Percentiles rank a stretch among this genome's conserved stretches.
Evolutionary conservation across 208 protist genomes (phyloP).

Genomic region (Lotmaria passim): DNA sequence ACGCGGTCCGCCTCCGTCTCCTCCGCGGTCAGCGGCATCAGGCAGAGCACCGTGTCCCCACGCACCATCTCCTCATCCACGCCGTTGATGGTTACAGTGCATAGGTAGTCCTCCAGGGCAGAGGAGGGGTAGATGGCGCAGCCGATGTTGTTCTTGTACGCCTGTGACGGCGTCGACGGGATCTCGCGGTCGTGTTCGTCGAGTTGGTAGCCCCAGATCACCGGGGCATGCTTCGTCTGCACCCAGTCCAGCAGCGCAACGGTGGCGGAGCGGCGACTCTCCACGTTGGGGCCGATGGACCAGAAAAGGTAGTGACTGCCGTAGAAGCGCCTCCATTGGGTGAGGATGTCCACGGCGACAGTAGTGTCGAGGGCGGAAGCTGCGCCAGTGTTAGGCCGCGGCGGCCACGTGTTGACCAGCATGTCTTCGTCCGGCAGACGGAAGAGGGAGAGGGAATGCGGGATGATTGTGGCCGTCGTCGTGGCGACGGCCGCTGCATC

Average conservation of each 20-base stretch:
- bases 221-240: background rate
- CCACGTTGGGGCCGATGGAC: slow-evolving; percentile 28
- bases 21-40: slow-evolving; percentile 1
- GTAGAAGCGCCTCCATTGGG: slow-evolving; percentile 14
- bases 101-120: slow-evolving; percentile 14
- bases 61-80: slow-evolving; percentile 12
- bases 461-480: slow-evolving; percentile 11
- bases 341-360: slow-evolving; percentile 19
- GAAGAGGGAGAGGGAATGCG: slow-evolving; percentile 18
- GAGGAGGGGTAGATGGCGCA: slow-evolving; percentile 8
- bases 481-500: slow-evolving; percentile 6
- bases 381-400: background rate
- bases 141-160: slow-evolving; percentile 13
- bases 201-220: slow-evolving; percentile 26
- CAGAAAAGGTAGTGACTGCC: slow-evolving; percentile 38
- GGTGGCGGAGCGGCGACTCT: slow-evolving; percentile 37
- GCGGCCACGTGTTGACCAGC: slow-evolving; percentile 56
- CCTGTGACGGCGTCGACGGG: slow-evolving; percentile 7
- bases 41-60: slow-evolving; percentile 15
- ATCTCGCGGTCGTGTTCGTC: slow-evolving; percentile 21
- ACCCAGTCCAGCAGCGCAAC: slow-evolving; percentile 36
- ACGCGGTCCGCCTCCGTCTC: slow-evolving; percentile 16
- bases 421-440: slow-evolving; percentile 48
- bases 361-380: background rate
- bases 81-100: slow-evolving; percentile 18